Base-by-base conservation (phyloP, 2,329 filamentous ascomycete genomes). In the Spiromastix sp. region DNA sequence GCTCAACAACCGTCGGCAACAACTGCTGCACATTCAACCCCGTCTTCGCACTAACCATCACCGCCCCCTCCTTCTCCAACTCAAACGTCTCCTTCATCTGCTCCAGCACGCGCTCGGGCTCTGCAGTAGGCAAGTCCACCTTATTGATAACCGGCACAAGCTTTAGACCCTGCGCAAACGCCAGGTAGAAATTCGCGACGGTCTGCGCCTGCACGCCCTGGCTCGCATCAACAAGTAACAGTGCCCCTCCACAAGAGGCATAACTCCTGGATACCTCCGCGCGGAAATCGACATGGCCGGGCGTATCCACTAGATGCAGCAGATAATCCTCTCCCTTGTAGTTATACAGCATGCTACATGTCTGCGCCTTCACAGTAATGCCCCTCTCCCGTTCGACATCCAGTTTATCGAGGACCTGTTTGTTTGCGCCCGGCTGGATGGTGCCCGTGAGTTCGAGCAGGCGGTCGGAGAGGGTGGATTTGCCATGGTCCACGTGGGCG, bases 311-410 rank as follows among this genome's bases (percentile, higher is more conserved):
- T 18, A 98, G 71, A 60, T 98, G 91, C 19, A 98, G 70, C 38
- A 98, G 71, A 56, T 96, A 96, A 59, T 98, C 91, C 20, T 81
- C 67, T 11, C 83, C 87, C 12, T 81, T 67, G 63, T 94, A 70
- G 18, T 81, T 85, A 67, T 95, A 94, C 34, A 98, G 74, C 91
- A 98, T 98, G 37, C 81, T 91, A 62, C 91, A 96, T 38, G 91
- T 96, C 67, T 98, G 91, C 37, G 91, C 91, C 67, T 98, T 98
- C 57, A 98, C 91, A 0, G 91, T 98, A 57, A 98, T 98, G 42
- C 91, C 91, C 25, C 91, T 77, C 61, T 96, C 86, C 34, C 91
- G 73, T 64, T 98, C 91, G 37, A 98, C 91, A 56, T 98, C 91
- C 22, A 98, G 74, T 58, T 94, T 95, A 63, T 98, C 91, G 44